These are phyloP conservation scores for Diutina ranongensis DNA, from an alignment of 1,139 yeast species.

Conservation along the genomic window DNA sequence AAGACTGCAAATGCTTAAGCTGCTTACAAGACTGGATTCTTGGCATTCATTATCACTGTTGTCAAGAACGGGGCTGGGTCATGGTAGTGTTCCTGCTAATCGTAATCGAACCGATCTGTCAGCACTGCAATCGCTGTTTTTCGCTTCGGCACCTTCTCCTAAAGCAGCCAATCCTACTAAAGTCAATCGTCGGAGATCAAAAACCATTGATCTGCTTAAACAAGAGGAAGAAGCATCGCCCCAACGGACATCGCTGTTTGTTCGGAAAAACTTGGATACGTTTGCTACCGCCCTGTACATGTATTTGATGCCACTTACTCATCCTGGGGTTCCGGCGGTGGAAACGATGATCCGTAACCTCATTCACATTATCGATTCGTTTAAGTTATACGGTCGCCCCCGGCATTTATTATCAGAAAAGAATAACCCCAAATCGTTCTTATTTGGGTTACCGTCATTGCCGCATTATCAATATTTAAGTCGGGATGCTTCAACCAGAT, in stretches of 20 bases:
- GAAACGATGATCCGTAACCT: slow-evolving; percentile 47
- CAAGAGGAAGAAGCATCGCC: neutral
- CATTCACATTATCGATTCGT: slow-evolving; percentile 42
- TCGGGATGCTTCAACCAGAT: slow-evolving; percentile 22
- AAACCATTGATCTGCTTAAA: neutral
- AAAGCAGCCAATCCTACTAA: neutral
- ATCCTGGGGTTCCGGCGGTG: slow-evolving; percentile 44
- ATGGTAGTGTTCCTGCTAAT: neutral
- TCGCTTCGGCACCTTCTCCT: neutral
- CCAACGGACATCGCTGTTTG: slow-evolving; percentile 1
- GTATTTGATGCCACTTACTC: slow-evolving; percentile 42
- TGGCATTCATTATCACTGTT: slow-evolving; percentile 1
- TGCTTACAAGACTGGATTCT: neutral
- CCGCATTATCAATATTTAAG: slow-evolving; percentile 43
- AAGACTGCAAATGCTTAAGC: neutral
- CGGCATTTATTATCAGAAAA: slow-evolving; percentile 36
- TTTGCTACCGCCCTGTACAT: slow-evolving; percentile 27
- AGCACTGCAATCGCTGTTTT: neutral
- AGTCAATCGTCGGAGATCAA: neutral
- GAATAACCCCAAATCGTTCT: slow-evolving; percentile 29
- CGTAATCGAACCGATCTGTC: neutral
- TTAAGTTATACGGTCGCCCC: slow-evolving; percentile 46
- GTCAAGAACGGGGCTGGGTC: neutral
- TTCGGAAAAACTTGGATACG: neutral
- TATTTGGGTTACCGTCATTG: slow-evolving; percentile 46